Conservation (phyloP, 176 grass and related monocot species). For the Rhipidocladum racemiflorum region DNA sequence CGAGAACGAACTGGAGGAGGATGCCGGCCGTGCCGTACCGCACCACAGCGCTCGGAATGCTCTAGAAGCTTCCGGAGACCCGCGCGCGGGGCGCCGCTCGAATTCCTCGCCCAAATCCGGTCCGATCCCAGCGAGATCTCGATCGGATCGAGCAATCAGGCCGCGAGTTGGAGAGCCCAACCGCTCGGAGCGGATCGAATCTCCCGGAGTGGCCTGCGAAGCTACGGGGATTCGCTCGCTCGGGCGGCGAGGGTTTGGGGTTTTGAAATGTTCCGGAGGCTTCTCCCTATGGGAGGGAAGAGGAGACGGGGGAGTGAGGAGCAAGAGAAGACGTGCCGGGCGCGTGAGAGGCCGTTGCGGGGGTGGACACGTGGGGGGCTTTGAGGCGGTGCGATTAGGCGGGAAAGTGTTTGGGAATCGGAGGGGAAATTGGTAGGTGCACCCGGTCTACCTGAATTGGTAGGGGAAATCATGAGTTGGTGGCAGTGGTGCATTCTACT, state of each 20-base stretch:
- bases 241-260: constrained; percentile 32
- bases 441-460: too few relatives aligned
- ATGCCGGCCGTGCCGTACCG: not conserved
- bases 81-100: constrained; percentile 4
- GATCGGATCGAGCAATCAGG: not conserved
- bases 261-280: constrained; percentile 21
- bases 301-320: not conserved
- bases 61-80: constrained; percentile 26
- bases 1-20: not conserved
- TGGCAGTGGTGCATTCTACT: too few relatives aligned
- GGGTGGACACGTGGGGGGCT: not conserved
- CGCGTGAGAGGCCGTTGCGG: constrained; percentile 24
- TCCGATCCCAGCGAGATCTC: not conserved
- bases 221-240: not conserved
- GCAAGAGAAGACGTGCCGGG: not conserved
- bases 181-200: not conserved
- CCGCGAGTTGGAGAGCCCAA: not conserved
- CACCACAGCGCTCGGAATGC: not conserved
- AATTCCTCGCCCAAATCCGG: constrained; percentile 19
- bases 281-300: constrained; percentile 32
- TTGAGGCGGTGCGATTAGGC: not conserved
- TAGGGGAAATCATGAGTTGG: too few relatives aligned
- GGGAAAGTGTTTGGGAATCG: not conserved
- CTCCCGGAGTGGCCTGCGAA: not conserved
- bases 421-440: too few relatives aligned